Evolutionary conservation across 208 protist species (phyloP), one percentile per base, ranked within the genome.

Genomic region (Angomonas deanei): DNA sequence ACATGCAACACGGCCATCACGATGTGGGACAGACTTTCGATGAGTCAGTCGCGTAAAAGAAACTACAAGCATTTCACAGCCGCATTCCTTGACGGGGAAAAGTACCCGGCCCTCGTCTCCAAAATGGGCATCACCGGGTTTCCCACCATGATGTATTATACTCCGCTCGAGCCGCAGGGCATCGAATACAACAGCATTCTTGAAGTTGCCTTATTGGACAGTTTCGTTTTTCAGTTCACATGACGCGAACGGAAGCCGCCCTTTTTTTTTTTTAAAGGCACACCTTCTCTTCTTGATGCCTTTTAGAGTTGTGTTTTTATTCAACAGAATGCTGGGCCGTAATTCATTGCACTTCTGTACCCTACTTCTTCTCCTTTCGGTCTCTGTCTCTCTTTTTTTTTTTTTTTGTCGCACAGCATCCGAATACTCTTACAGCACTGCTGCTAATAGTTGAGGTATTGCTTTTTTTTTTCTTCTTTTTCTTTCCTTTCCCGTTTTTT

Each of bases 221-320:
- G 86, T 52, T 92, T 92, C 70, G 74, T 92, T 0, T 92, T 92
- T 57, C 86, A 92, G 54, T 89, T 84, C 57, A 64, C 46, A 23
- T 64, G 24, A 53, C 36, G 26, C n/a, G 23, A 15, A 17, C 19
- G n/a, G n/a, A n/a, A 56, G 53, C n/a, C 50, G 6, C 15, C 13
- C 42, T 11, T 49, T 38, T 60, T 5, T 8, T 60, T 60, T 60
- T 38, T 47, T 13, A 3, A 56, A 28, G n/a, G 32, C 21, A 8
- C 28, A 36, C 39, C 23, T 59, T 63, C 28, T 48, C 42, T 50
- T 65, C 33, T 55, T 1, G 36, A 34, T 70, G 62, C 34, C 55
- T 59, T 56, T 65, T 52, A 52, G 62, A 27, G 19, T 23, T 54
- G 11, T 23, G 13, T 67, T 24, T 42, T 49, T 2, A 33, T 11